These are phyloP conservation scores for Marchantia polymorpha DNA, from an alignment of 225 moss, liverwort and hornwort genomes.

Conservation along the genomic window DNA sequence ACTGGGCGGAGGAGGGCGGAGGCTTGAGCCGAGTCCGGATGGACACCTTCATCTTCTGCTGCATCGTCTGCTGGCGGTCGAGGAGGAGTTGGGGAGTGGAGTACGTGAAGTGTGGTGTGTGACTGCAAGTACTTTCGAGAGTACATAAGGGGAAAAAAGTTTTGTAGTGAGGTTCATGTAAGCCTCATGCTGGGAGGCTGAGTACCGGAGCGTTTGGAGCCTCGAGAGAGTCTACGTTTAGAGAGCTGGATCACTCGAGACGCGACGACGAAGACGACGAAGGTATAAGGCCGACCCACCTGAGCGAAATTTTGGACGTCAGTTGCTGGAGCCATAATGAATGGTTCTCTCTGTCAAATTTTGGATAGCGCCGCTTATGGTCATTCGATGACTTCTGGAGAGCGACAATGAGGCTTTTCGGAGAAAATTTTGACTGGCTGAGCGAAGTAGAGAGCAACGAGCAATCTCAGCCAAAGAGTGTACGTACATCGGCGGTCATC, in stretches of 20 bases:
- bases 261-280: background rate
- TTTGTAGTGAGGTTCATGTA: background rate
- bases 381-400: slow-evolving; percentile 9
- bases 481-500: slow-evolving; percentile 23
- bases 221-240: too few relatives aligned
- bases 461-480: slow-evolving; percentile 22
- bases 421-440: slow-evolving; percentile 17
- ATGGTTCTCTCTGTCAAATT: slow-evolving; percentile 17
- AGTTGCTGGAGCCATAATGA: slow-evolving; percentile 8
- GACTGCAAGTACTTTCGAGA: background rate
- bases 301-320: slow-evolving; percentile 9
- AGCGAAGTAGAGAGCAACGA: background rate
- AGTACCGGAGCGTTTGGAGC: background rate
- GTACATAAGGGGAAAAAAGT: slow-evolving; percentile 2
- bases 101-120: background rate
- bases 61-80: background rate
- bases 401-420: background rate
- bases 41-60: background rate
- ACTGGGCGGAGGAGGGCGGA: background rate
- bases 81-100: background rate
- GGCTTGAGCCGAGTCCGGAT: background rate
- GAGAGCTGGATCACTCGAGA: too few relatives aligned
- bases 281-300: background rate
- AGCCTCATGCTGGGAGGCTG: background rate
- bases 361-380: slow-evolving; percentile 11